Evolutionary conservation across 345 rosid genomes (phyloP), one percentile per base, ranked within the genome.

Genomic region (Aquilaria malaccensis): DNA sequence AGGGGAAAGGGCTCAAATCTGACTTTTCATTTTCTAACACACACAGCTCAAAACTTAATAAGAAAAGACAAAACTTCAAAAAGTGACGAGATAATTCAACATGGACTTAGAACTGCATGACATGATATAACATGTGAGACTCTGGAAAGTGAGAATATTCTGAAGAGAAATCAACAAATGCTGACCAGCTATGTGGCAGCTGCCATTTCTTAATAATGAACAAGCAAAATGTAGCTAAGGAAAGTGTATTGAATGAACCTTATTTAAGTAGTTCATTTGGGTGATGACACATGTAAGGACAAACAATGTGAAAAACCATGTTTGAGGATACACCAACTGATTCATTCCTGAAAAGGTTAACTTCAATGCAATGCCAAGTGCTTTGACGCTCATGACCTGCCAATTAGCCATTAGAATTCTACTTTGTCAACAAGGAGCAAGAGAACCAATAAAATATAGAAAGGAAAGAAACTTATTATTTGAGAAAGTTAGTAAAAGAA

Each of bases 381-480:
- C 95, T 74, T 87, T 87, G 10, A 87, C 95, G 31, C 86, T 77
- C 95, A 87, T 87, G 59, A 87, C 95, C 91, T 87, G 74, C 55
- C 43, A 37, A 37, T 37, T 62, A 68, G 33, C 14, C 30, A 30
- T 41, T 51, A 55, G 10, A 37, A 30, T 33, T 51, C 56, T 13
- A 60, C 10, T 43, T 29, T 30, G 11, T 46, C 48, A 10, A 69
- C 13, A 10, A 41, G 29, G 46, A 54, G 29, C 49, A 50, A 45
- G 47, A 45, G 33, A 30, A 61, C 51, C 9, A 47, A 65, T 45
- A 58, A 22, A 31, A 61, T n/a, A 66, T 6, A 63, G 2, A 50
- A 9, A 3, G 10, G 33, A 43, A 22, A 30, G 15, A 9, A 37
- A 37, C 43, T 37, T 37, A 9, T 37, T 5, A 37, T 37, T 9